phyloP scores from a whole-genome alignment of 169 alveolate genomes.

The Cystoisospora suis region DNA sequence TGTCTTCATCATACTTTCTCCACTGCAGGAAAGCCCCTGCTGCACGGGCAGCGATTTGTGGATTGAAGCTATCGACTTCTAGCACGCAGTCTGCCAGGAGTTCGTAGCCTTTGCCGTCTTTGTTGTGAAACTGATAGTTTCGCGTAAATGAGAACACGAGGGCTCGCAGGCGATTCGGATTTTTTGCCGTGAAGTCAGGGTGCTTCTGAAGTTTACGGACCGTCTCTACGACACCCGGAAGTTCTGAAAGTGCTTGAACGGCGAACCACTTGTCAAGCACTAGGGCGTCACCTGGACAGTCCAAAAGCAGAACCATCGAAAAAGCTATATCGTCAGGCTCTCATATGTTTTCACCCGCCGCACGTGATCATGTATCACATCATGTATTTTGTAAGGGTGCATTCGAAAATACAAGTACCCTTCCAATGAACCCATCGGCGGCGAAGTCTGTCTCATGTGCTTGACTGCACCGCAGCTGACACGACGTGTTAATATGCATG shows the following conservation, averaged over 20 bases:
- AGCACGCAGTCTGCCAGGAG: slow-evolving; percentile 52
- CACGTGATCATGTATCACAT: no score
- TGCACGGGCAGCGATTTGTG: slow-evolving; percentile 47
- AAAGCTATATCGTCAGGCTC: no score
- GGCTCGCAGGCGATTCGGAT: slow-evolving; percentile 53
- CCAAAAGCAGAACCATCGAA: no score
- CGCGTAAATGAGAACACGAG: slow-evolving; percentile 1
- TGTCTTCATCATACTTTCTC: slow-evolving; percentile 22
- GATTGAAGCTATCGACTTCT: slow-evolving; percentile 54
- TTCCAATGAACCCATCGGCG: no score
- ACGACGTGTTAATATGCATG: no score
- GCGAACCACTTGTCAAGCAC: slow-evolving; percentile 64
- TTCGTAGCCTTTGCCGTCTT: slow-evolving; percentile 60
- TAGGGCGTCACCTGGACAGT: slow-evolving; percentile 53
- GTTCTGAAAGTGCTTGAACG: slow-evolving; percentile 59
- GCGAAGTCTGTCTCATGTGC: no score
- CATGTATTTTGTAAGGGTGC: no score
- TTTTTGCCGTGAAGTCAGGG: slow-evolving; percentile 44
- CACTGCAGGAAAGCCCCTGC: slow-evolving; percentile 42
- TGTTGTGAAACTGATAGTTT: slow-evolving; percentile 37
- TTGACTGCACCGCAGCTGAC: no score
- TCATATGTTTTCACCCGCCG: no score
- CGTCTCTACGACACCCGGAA: slow-evolving; percentile 43
- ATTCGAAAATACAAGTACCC: no score
- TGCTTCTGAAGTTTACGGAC: slow-evolving; percentile 57